phyloP scores from a whole-genome alignment of 345 rosid species.

The Lepidium africanum region DNA sequence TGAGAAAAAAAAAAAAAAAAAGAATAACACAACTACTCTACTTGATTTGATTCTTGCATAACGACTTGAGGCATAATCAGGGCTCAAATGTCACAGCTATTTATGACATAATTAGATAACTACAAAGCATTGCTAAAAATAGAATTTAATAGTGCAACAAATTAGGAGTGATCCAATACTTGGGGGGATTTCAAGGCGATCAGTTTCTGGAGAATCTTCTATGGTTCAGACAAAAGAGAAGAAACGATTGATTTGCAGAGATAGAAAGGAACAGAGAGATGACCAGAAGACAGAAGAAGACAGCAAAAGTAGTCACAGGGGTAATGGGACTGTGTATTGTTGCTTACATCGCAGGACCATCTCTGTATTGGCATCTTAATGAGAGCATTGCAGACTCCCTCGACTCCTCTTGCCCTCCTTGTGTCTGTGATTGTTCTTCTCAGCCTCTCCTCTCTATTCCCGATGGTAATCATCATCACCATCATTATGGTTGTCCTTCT shows the following conservation, averaged over 20 bases:
- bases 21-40: no score
- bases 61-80: no score
- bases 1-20: no score
- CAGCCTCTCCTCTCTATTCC: slow-evolving; percentile 44
- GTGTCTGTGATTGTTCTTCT: slow-evolving; percentile 58
- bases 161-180: slow-evolving; percentile 21
- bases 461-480: slow-evolving; percentile 29
- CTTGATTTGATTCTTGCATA: no score
- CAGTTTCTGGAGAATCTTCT: slow-evolving; percentile 16
- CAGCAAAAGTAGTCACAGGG: slow-evolving; percentile 30
- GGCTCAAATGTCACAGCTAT: no score
- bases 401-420: slow-evolving; percentile 38
- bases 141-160: neutral
- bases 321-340: slow-evolving; percentile 40
- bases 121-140: slow-evolving; percentile 23
- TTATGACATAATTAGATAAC: no score
- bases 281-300: slow-evolving; percentile 38
- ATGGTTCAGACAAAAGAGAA: slow-evolving; percentile 16
- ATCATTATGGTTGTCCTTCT: neutral
- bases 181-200: slow-evolving; percentile 13
- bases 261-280: slow-evolving; percentile 15
- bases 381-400: slow-evolving; percentile 30
- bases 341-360: slow-evolving; percentile 44
- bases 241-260: slow-evolving; percentile 3
- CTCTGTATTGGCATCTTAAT: slow-evolving; percentile 51